A percentile compares a stretch with the other conserved stretches of the same genome.
These are phyloP conservation scores for Delonix regia DNA, from an alignment of 306 rosid species.

Conservation along the genomic window DNA sequence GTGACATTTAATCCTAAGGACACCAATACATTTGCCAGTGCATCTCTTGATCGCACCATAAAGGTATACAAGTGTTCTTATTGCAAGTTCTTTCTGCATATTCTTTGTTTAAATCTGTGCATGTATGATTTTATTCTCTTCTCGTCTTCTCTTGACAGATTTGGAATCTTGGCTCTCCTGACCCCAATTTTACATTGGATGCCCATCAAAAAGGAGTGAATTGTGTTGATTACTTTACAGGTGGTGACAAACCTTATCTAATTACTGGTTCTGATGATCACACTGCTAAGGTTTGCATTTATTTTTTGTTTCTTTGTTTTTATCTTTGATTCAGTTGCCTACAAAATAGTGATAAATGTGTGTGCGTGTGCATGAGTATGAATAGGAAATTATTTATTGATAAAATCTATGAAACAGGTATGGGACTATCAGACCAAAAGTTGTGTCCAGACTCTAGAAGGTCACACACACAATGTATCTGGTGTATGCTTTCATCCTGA, in stretches of 20 bases:
- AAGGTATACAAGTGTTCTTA: constrained; percentile 61
- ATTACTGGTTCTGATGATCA: constrained; percentile 98
- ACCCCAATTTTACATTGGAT: constrained; percentile 98
- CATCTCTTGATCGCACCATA: constrained; percentile 98
- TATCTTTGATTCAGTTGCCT: constrained; percentile 3
- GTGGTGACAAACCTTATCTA: constrained; percentile 97
- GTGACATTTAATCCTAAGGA: constrained; percentile 98
- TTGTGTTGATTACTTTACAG: constrained; percentile 98
- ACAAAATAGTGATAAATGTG: neutral
- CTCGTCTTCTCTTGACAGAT: constrained; percentile 58
- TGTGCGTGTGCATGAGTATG: constrained; percentile 18
- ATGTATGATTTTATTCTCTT: constrained; percentile 32
- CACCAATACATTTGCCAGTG: constrained; percentile 99
- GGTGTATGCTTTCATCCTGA: constrained; percentile 99
- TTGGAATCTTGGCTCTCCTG: constrained; percentile 99
- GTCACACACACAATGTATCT: constrained; percentile 99
- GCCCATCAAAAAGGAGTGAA: constrained; percentile 99
- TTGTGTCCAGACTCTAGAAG: constrained; percentile 99
- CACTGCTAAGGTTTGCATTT: constrained; percentile 85
- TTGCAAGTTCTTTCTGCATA: constrained; percentile 14
- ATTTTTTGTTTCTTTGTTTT: constrained; percentile 1
- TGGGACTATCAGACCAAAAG: constrained; percentile 99
- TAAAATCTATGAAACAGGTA: constrained; percentile 60
- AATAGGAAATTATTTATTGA: constrained; percentile 29
- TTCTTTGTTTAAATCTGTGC: constrained; percentile 29